These are phyloP conservation scores for Papiliotrema laurentii DNA, from an alignment of 1,284 basidiomycete genomes.

Conservation along the genomic window DNA sequence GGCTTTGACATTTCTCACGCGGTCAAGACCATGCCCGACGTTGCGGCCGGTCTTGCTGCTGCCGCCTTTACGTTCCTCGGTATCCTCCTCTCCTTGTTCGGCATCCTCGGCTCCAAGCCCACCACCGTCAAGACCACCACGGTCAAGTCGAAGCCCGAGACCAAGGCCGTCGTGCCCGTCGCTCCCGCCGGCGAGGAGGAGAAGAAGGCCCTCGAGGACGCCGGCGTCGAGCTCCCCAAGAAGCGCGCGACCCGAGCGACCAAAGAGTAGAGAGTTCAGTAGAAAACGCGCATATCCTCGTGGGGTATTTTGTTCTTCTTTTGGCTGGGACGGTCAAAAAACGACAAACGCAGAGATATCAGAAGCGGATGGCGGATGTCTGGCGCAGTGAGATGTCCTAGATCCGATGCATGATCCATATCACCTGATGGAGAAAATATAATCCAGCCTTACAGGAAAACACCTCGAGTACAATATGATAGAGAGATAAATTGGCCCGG, in stretches of 20 bases:
- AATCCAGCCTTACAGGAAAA: background rate
- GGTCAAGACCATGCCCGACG: slow-evolving; percentile 78
- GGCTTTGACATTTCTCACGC: slow-evolving; percentile 53
- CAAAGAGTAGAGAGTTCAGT: slow-evolving; percentile 1
- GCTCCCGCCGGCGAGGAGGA: slow-evolving; percentile 27
- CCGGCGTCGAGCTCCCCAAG: slow-evolving; percentile 20
- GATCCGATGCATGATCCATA: background rate
- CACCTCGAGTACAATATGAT: too few species aligned
- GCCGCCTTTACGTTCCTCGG: slow-evolving; percentile 72
- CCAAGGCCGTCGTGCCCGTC: slow-evolving; percentile 20
- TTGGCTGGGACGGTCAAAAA: background rate
- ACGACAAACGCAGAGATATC: background rate
- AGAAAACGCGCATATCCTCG: too few species aligned
- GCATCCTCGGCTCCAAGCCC: slow-evolving; percentile 60
- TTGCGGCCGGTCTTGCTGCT: slow-evolving; percentile 68
- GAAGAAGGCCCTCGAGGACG: slow-evolving; percentile 21
- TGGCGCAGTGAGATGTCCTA: background rate
- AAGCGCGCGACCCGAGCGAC: slow-evolving; percentile 21
- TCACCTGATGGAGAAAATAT: background rate
- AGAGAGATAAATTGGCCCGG: too few species aligned
- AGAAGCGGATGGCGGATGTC: background rate
- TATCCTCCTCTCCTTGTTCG: slow-evolving; percentile 72
- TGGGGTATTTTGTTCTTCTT: too few species aligned
- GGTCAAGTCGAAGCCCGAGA: slow-evolving; percentile 26
- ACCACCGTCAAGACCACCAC: slow-evolving; percentile 43